Base-by-base conservation (phyloP, 148 eudicot genomes). In the Cornus kousa region DNA sequence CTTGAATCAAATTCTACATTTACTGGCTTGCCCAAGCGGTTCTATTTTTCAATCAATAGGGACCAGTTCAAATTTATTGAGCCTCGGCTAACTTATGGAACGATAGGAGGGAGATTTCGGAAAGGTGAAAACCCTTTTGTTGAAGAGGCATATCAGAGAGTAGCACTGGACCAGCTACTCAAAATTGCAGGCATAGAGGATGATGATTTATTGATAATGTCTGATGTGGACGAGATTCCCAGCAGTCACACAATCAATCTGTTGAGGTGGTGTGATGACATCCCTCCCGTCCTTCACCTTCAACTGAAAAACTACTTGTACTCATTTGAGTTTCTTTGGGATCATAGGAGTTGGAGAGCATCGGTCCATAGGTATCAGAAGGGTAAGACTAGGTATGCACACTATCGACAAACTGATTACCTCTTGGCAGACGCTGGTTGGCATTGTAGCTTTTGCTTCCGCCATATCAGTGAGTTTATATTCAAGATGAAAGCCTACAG, bases 401-500 rank as follows among this genome's bases (percentile, higher is more conserved):
- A 90, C 55, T 90, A 77, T 71, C 85, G 90, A 0, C 89, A 88
- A 32, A 83, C 85, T 1, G 90, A 90, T 40, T 77, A 72, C 43
- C 75, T 90, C 50, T 78, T 90, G 74, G 71, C 93, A 28, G 93
- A 90, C 80, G 40, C 90, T 2, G 93, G 93, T 17, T 90, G 93
- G 93, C 93, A 90, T 78, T 90, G 93, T 72, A 90, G 93, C 84
- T 90, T 90, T 68, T 90, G 93, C 66, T 90, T 90, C 64, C 83
- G 90, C 3, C 71, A 62, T 4, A 86, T 90, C 50, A 82, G 86
- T 20, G 93, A 90, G 68, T 90, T 90, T 31, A 67, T 90, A 50
- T 90, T 90, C 83, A 90, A 90, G 81, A 90, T 90, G 93, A 90
- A 88, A 66, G 93, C 93, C 2, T 90, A 90, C 39, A 90, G 93